These are phyloP conservation scores for Meripilus lineatus DNA, from an alignment of 1,284 basidiomycete species.

Conservation along the genomic window DNA sequence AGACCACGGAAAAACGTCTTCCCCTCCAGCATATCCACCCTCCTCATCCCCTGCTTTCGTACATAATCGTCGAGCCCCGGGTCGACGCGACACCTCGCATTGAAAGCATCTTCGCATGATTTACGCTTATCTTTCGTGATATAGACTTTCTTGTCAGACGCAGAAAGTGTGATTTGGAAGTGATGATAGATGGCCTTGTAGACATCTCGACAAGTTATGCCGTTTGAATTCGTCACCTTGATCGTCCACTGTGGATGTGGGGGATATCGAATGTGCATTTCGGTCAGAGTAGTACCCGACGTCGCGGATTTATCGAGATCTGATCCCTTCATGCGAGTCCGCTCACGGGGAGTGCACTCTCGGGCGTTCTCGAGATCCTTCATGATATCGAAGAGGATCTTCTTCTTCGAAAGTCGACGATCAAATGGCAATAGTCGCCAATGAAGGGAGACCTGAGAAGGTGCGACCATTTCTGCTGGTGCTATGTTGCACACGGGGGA, in stretches of 20 bases:
- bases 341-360: slow-evolving; percentile 9
- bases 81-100: slow-evolving; percentile 34
- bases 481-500: no score
- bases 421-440: slow-evolving; percentile 38
- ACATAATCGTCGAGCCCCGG: no score
- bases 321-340: slow-evolving; percentile 11
- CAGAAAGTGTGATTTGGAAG: slow-evolving; percentile 39
- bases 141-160: slow-evolving; percentile 29
- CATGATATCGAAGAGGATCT: slow-evolving; percentile 15
- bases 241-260: slow-evolving; percentile 34
- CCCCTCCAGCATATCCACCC: slow-evolving; percentile 46
- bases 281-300: slow-evolving; percentile 19
- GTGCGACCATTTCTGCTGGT: background rate
- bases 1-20: slow-evolving; percentile 39
- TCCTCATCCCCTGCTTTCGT: slow-evolving; percentile 37
- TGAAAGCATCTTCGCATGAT: slow-evolving; percentile 34
- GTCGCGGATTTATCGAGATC: slow-evolving; percentile 28
- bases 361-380: slow-evolving; percentile 20
- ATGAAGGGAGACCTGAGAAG: slow-evolving; percentile 16
- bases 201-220: slow-evolving; percentile 43
- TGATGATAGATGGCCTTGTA: slow-evolving; percentile 47
- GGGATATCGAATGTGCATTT: slow-evolving; percentile 32
- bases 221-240: slow-evolving; percentile 19
- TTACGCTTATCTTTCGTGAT: slow-evolving; percentile 18
- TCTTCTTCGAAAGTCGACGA: slow-evolving; percentile 19